Base-by-base conservation (phyloP, 106 monocot species). In the Dioscorea zingiberensis region DNA sequence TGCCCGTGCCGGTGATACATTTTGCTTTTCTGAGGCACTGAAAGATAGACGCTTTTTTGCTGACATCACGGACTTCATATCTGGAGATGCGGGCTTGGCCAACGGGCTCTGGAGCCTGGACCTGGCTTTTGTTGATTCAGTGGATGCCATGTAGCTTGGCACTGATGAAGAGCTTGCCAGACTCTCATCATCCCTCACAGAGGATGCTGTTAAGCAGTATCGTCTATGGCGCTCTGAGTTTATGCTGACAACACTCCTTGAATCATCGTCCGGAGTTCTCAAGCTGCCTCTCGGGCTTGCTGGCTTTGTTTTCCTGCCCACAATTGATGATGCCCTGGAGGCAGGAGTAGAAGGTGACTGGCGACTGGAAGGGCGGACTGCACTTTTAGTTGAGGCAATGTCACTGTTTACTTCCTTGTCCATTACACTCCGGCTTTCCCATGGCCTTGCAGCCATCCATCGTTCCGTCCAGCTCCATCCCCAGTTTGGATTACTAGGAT, bases 381-480 rank as follows among this genome's bases (percentile, higher is more conserved):
- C 69, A 30, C 73, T 89, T 56, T 48, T 74, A 24, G 59, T 69
- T 12, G 76, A 65, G 58, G 64, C 56, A 23, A 47, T 58, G 26
- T 73, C 78, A 4, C 25, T 65, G 26, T 46, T 55, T 12, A n/a
- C 28, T 58, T 93, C 78, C 54, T 69, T 85, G 18, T 71, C 64
- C 3, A 79, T 8, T 19, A 54, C 26, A 19, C 38, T 64, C 32
- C 56, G 53, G 32, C 16, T 75, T 60, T 92, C 97, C 97, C 85
- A 97, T 38, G 97, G 88, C 64, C 83, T 73, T 23, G 85, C 72
- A 16, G 91, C 71, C 83, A 88, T 88, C 97, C 97, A 97, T 25
- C 92, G 91, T 66, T 97, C 97, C 56, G 85, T 44, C 97, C 97
- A 92, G 86, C 92, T 98, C 97, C 97, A 98, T 0, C 97, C 89